Base-by-base conservation (phyloP, 2,329 filamentous ascomycete genomes). In the Botrytis byssoidea region DNA sequence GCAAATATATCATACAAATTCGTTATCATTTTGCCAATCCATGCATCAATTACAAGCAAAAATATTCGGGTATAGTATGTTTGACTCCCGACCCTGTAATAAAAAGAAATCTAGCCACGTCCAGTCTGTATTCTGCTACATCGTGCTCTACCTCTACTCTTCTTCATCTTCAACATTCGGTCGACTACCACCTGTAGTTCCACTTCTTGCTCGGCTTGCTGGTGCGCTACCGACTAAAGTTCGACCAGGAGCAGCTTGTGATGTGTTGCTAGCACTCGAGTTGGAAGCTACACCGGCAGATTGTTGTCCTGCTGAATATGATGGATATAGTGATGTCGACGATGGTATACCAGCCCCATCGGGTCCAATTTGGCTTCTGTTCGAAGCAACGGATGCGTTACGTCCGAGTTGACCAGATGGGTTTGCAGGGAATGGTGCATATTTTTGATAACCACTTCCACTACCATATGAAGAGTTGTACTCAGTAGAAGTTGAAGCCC, bases 401-500 rank as follows among this genome's bases (percentile, higher is more conserved):
- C 70, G 70, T 25, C 51, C 51, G 7, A 72, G n/a, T 35, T 72
- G 61, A 46, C 61, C 70, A 14, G 46, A 72, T 32, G 61, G 29
- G 22, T 67, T 67, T 48, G 29, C 61, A 42, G 70, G 46, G 61
- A 59, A 72, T 67, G 60, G 60, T 16, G 70, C n/a, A 9, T 72
- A 60, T 29, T 59, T 59, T 67, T 66, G 70, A 59, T 59, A 67
- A 44, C 70, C 70, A 60, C 61, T 72, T 32, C 61, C 61, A 46
- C 37, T 70, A 16, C 61, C 46, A 67, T 67, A 67, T 60, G 70
- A 55, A 18, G 70, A 70, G 18, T 60, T 46, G 12, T 69, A 70
- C 29, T 59, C 35, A 4, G 42, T 65, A 16, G 66, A 44, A 44
- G 25, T 3, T 10, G 66, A n/a, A 20, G 48, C 42, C 3, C 48